Evolutionary conservation across 768 basidiomycete genomes (phyloP), one percentile per base, ranked within the genome.

Genomic region (Tricholomella constricta): DNA sequence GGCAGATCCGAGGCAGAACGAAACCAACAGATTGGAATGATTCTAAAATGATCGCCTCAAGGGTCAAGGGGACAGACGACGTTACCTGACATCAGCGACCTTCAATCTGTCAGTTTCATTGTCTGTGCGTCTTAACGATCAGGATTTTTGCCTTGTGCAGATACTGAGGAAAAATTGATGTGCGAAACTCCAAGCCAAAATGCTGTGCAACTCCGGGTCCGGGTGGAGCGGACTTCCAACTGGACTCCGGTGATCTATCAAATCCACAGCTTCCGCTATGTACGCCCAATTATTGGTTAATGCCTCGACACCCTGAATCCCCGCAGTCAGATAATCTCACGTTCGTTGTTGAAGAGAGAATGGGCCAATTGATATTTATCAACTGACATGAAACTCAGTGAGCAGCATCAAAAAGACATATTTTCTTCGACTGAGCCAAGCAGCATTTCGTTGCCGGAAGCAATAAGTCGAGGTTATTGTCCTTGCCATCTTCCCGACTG

Each of bases 71-170:
- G 7, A 36, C 44, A 31, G 32, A 36, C 47, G 36, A 53, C 26
- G 38, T 26, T 15, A 26, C 35, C 31, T 44, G 42, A 54, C 50
- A 46, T 54, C 37, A 49, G 36, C 37, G 22, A 22, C 52, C 42
- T 46, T 20, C 44, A 56, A 56, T 55, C 50, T 55, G 51, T 60
- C 59, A 60, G 43, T 57, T 60, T 51, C 55, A 35, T 25, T 52
- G 54, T 19, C 47, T 38, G 38, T 43, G 38, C 37, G 27, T 37
- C 22, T 26, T 45, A 34, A n/a, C 22, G 34, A 60, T 49, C 56
- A 55, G 43, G 36, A 48, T 27, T 48, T 36, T 48, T 48, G 44
- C 38, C 37, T 55, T 17, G 43, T 49, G n/a, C 31, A 25, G 46
- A 36, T 29, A 23, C 37, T 53, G 45, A 27, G 51, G 42, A 40